Percentiles rank a stretch among this genome's conserved stretches.
Evolutionary conservation across 331 rosid genomes (phyloP).

Genomic region (Rhamnella rubrinervis): DNA sequence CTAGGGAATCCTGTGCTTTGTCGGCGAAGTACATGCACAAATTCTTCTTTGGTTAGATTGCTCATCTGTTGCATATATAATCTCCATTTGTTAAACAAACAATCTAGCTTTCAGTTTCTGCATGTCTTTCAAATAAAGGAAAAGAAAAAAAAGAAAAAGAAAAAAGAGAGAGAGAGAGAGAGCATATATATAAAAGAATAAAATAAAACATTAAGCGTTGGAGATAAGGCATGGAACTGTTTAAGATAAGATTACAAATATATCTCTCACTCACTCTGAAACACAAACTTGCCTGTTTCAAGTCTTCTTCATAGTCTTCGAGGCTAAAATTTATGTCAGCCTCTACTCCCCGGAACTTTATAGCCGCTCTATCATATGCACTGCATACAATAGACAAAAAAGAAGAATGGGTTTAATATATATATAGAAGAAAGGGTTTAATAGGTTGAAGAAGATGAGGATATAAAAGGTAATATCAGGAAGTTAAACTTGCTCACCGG

Average conservation of each 20-base stretch:
- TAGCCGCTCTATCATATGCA: slow-evolving; percentile 98
- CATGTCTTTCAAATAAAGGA: not conserved
- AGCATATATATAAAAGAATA: not conserved
- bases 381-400: slow-evolving; percentile 30
- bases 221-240: slow-evolving; percentile 36
- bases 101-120: not conserved
- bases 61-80: slow-evolving; percentile 57
- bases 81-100: too few species aligned
- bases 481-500: slow-evolving; percentile 54
- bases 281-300: slow-evolving; percentile 66
- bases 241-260: slow-evolving; percentile 28
- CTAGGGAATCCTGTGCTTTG: slow-evolving; percentile 99
- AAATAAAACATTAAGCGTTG: not conserved
- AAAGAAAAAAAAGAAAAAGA: not conserved
- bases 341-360: slow-evolving; percentile 87
- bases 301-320: slow-evolving; percentile 86
- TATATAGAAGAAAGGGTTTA: not conserved
- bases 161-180: not conserved
- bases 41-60: slow-evolving; percentile 89
- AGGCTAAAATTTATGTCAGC: slow-evolving; percentile 92
- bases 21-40: slow-evolving; percentile 98
- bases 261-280: not conserved
- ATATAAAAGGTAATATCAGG: slow-evolving; percentile 5
- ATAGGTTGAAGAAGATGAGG: slow-evolving; percentile 7
- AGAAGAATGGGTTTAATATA: not conserved